Evolutionary conservation across 2,329 filamentous ascomycete genomes (phyloP).

Genomic region (Neurospora sp.): DNA sequence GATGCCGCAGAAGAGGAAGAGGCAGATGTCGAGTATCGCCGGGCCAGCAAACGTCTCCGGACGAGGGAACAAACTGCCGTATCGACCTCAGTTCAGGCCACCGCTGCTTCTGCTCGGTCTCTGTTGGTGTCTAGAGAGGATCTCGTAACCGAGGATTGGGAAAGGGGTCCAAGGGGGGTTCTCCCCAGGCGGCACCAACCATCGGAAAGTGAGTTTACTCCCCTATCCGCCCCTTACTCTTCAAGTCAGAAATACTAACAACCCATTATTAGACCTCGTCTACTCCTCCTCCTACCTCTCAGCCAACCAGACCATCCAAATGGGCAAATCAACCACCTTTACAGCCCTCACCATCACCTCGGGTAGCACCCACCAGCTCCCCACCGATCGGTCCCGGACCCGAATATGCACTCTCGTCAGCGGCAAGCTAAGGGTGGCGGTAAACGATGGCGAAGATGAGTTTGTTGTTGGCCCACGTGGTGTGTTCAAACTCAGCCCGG

Average conservation of each 20-base stretch:
- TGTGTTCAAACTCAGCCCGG: slow-evolving; percentile 32
- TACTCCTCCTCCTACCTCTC: slow-evolving; percentile 7
- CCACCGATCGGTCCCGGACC: slow-evolving; percentile 1
- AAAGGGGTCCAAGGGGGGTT: slow-evolving; percentile 5
- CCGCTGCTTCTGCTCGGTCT: neutral
- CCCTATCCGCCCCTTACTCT: too few relatives aligned
- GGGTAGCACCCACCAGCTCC: slow-evolving; percentile 6
- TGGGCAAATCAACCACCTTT: slow-evolving; percentile 3
- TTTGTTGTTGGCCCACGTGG: slow-evolving; percentile 34
- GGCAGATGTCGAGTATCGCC: neutral
- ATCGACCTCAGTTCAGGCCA: neutral
- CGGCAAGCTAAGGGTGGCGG: slow-evolving; percentile 10
- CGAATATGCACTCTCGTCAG: slow-evolving; percentile 9
- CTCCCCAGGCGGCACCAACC: neutral
- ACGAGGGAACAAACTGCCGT: neutral
- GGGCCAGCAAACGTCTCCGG: neutral
- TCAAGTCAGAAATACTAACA: too few relatives aligned
- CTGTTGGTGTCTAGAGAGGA: neutral
- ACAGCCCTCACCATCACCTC: slow-evolving; percentile 5
- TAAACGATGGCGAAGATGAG: slow-evolving; percentile 19
- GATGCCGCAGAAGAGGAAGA: neutral
- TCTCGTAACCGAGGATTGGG: slow-evolving; percentile 13
- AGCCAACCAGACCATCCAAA: slow-evolving; percentile 6
- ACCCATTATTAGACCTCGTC: slow-evolving; percentile 1
- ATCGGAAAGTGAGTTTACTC: neutral